Base-by-base conservation (phyloP, 768 basidiomycete species). In the Cyclocybe aegerita region DNA sequence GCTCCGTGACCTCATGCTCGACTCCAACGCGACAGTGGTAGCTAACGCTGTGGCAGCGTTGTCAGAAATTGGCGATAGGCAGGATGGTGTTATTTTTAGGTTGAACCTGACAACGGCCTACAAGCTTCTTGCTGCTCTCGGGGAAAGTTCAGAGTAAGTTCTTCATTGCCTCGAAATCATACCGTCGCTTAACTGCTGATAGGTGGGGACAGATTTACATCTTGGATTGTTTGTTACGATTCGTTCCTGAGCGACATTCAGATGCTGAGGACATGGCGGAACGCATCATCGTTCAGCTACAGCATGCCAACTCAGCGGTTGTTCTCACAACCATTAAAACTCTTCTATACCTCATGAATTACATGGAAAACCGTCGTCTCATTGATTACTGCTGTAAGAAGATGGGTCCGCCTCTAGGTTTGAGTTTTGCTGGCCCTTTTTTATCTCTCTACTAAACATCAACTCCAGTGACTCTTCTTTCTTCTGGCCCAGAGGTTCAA, bases 121-220 rank as follows among this genome's bases (percentile, higher is more conserved):
- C 58, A 94, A 94, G 68, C 76, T 99, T 4, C 81, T 98, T 8
- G 79, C 90, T 9, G 97, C 97, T 1, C 76, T 98, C 52, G 85
- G 86, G 16, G 97, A 98, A 73, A 97, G 95, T 62, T 98, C 96
- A 50, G 97, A 98, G 97, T 98, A 64, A 59, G 93, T 85, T 39
- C 14, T 49, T 30, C 32, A 7, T 14, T 17, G 31, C 7, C 39
- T 31, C 46, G 17, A 46, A 46, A 39, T 34, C 9, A 35, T 44
- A 50, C 50, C 50, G 57, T 52, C 30, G 60, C 52, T 33, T 7
- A 53, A 51, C 35, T 16, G 12, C 50, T 43, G 39, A 57, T 65
- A 99, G 96, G 68, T 99, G 97, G 97, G 96, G 96, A 0, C 95
- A 98, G 68, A 93, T 98, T 46, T 99, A 98, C 64, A 98, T 99